phyloP scores from a whole-genome alignment of 2,329 filamentous ascomycete genomes.

The Trichoderma guizhouense region DNA sequence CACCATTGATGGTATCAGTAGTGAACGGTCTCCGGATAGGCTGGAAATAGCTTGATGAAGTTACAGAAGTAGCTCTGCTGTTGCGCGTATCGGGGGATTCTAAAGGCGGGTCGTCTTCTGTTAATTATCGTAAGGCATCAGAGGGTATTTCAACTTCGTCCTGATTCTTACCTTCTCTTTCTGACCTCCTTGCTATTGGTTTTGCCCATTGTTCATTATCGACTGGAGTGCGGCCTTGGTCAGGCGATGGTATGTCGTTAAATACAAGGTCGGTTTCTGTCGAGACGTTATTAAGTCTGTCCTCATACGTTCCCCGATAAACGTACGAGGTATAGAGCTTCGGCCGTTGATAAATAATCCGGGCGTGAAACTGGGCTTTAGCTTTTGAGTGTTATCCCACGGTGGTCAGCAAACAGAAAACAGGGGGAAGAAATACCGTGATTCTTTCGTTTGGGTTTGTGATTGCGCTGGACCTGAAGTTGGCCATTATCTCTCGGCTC shows the following conservation, averaged over 20 bases:
- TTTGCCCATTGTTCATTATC: neutral
- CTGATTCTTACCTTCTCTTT: constrained; percentile 33
- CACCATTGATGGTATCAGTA: neutral
- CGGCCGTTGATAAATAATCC: constrained; percentile 36
- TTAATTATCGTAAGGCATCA: neutral
- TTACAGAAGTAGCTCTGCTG: neutral
- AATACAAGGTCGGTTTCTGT: constrained; percentile 53
- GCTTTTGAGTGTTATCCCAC: constrained; percentile 22
- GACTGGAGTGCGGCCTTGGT: neutral
- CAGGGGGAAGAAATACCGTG: constrained; percentile 27
- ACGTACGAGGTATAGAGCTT: constrained; percentile 21
- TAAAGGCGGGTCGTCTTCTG: neutral
- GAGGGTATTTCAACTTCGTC: constrained; percentile 38
- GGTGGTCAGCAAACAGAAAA: neutral
- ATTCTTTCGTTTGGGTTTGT: constrained; percentile 38
- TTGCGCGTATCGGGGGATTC: neutral
- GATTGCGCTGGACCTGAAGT: constrained; percentile 55
- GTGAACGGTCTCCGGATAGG: neutral
- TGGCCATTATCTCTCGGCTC: constrained; percentile 48
- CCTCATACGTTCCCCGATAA: no score
- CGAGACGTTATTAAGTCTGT: constrained; percentile 19
- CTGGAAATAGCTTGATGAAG: neutral
- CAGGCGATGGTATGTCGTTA: constrained; percentile 48
- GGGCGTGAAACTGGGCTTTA: constrained; percentile 33
- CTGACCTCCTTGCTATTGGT: constrained; percentile 25